Evolutionary conservation across 306 rosid species (phyloP), one percentile per base, ranked within the genome.

Genomic region (Ammopiptanthus mongolicus): DNA sequence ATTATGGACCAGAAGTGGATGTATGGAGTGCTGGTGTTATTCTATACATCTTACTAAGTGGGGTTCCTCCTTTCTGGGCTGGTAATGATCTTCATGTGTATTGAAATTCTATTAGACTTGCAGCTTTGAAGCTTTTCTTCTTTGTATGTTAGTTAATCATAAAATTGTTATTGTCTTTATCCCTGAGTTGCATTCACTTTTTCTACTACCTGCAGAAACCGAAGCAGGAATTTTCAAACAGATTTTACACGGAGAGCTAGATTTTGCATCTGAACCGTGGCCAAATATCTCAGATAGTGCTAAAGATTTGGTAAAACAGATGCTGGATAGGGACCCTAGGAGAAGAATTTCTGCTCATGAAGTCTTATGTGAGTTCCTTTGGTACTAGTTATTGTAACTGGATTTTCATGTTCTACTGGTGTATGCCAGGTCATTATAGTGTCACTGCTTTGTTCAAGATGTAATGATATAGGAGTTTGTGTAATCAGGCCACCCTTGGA

Each of bases 21-120:
- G 98, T 92, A 51, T 92, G 98, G 98, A 92, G 98, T 84, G 98
- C 92, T 68, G 98, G 98, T 70, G 96, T 92, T 22, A 92, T 92
- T 74, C 94, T 92, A 21, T 92, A 92, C 87, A 92, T 92, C 83
- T 84, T 92, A 71, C 53, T 92, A 36, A 92, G 96, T 69, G 98
- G 98, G 4, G 96, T 92, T 23, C 98, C 98, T 60, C 98, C 98
- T 72, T 92, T 92, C 76, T 92, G 98, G 96, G 98, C 94, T 57
- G 98, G 98, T 92, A 84, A 69, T 9, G 65, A 66, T 73, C 78
- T 46, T 83, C 10, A 63, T 58, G 31, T 85, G 65, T 36, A 65
- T 69, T 47, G 41, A 15, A 25, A 52, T 34, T 18, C 31, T 61
- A 56, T 66, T 47, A 8, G 61, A 70, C 74, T 67, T 23, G 19